Evolutionary conservation across 805 yeast genomes (phyloP).

Genomic region (Candida silvicultrix): DNA sequence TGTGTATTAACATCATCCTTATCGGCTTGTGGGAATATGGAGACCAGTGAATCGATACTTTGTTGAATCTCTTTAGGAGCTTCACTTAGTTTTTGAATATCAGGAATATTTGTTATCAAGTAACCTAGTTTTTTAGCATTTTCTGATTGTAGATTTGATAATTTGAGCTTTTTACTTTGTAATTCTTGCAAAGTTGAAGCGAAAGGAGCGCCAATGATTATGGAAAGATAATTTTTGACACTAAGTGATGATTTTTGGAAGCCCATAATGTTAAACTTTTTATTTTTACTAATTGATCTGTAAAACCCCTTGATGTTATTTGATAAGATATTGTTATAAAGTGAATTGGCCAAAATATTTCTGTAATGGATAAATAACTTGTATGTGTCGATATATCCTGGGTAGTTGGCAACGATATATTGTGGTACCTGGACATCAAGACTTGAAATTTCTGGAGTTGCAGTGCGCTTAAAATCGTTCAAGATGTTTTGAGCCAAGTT

Average conservation of each 20-base stretch:
- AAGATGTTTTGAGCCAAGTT: slow-evolving; percentile 13
- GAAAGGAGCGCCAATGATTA: slow-evolving; percentile 32
- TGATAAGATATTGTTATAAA: slow-evolving; percentile 12
- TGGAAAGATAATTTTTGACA: slow-evolving; percentile 17
- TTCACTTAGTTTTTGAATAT: slow-evolving; percentile 8
- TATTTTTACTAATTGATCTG: slow-evolving; percentile 18
- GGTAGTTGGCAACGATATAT: slow-evolving; percentile 3
- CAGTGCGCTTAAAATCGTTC: slow-evolving; percentile 19
- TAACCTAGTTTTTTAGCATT: slow-evolving; percentile 32
- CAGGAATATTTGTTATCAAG: slow-evolving; percentile 27
- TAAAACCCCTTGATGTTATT: slow-evolving; percentile 14
- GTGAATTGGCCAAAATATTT: slow-evolving; percentile 7
- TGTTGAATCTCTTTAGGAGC: not conserved
- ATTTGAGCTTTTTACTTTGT: slow-evolving; percentile 15
- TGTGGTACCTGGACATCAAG: slow-evolving; percentile 5
- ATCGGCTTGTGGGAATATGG: not conserved
- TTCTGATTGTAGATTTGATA: slow-evolving; percentile 17
- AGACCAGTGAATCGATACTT: not conserved
- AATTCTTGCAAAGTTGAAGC: slow-evolving; percentile 25
- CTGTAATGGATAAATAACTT: slow-evolving; percentile 8
- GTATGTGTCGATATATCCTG: slow-evolving; percentile 7
- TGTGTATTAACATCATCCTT: not conserved
- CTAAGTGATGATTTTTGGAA: slow-evolving; percentile 5
- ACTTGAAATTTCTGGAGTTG: slow-evolving; percentile 6
- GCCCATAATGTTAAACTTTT: slow-evolving; percentile 17